Conservation (phyloP, 2,329 filamentous ascomycete species). For the Fusarium dlaminii region DNA sequence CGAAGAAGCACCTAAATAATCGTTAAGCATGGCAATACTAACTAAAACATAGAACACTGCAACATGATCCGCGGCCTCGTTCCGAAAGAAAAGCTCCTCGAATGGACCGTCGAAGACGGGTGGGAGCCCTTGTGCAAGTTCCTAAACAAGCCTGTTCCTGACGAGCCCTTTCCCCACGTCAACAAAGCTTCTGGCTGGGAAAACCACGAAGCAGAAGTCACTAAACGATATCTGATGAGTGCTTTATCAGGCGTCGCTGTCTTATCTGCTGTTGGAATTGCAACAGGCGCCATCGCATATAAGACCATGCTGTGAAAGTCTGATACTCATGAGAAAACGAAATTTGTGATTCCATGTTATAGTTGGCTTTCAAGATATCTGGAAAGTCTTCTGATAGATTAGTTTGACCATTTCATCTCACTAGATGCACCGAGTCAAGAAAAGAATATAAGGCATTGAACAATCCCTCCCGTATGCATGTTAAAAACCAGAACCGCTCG, state of each 20-base stretch:
- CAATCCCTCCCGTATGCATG: background rate
- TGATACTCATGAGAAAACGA: background rate
- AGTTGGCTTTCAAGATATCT: background rate
- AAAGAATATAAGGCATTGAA: background rate
- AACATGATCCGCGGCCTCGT: constrained; percentile 18
- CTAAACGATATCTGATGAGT: background rate
- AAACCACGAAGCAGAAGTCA: background rate
- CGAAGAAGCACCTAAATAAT: background rate
- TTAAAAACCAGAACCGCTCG: too few species aligned
- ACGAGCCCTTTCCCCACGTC: constrained; percentile 8
- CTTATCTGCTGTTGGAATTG: background rate
- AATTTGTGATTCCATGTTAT: background rate
- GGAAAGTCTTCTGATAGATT: background rate
- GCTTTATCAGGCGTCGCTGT: background rate
- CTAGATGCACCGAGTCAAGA: background rate
- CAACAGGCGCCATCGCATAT: background rate
- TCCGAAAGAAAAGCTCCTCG: constrained; percentile 1
- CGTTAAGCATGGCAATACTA: background rate
- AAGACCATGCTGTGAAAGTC: background rate
- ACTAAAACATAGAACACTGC: background rate
- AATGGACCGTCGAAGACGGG: constrained; percentile 13
- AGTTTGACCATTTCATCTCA: background rate
- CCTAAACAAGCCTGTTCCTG: constrained; percentile 1
- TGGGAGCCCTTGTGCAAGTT: constrained; percentile 28
- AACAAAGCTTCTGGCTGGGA: background rate